Conservation (phyloP, 176 grass and related monocot species). For the Musa troglodytarum region DNA sequence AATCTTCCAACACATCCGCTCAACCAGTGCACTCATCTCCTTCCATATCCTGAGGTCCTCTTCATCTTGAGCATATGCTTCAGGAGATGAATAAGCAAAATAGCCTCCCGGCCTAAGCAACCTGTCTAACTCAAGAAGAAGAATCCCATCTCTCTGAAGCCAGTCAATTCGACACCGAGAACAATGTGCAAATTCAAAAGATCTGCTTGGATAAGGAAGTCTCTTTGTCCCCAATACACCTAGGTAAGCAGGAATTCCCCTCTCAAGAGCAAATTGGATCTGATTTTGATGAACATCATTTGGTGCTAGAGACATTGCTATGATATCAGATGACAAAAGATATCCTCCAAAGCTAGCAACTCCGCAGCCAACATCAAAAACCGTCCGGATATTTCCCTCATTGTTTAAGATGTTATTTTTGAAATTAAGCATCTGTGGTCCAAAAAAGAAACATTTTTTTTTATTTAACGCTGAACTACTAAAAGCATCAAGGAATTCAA, state of each 20-base stretch:
- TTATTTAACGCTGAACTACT: not conserved
- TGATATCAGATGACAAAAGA: constrained; percentile 9
- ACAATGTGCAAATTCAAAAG: constrained; percentile 7
- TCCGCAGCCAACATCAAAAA: constrained; percentile 9
- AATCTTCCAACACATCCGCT: constrained; percentile 5
- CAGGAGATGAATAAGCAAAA: constrained; percentile 2
- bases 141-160: constrained; percentile 7
- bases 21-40: constrained; percentile 1
- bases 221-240: constrained; percentile 10
- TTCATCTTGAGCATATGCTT: constrained; percentile 12
- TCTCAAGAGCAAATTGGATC: constrained; percentile 5
- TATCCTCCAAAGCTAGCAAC: constrained; percentile 8
- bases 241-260: constrained; percentile 10
- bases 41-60: not conserved
- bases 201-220: constrained; percentile 8
- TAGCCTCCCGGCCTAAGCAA: constrained; percentile 2
- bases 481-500: not conserved
- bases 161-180: constrained; percentile 4
- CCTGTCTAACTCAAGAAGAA: constrained; percentile 10
- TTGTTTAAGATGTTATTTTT: constrained; percentile 5
- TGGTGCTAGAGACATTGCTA: constrained; percentile 10
- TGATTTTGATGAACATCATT: constrained; percentile 6
- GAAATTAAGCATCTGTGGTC: constrained; percentile 4
- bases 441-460: not conserved
- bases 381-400: constrained; percentile 2